Base-by-base conservation (phyloP, 805 yeast species). In the Kodamaea sagamina region DNA sequence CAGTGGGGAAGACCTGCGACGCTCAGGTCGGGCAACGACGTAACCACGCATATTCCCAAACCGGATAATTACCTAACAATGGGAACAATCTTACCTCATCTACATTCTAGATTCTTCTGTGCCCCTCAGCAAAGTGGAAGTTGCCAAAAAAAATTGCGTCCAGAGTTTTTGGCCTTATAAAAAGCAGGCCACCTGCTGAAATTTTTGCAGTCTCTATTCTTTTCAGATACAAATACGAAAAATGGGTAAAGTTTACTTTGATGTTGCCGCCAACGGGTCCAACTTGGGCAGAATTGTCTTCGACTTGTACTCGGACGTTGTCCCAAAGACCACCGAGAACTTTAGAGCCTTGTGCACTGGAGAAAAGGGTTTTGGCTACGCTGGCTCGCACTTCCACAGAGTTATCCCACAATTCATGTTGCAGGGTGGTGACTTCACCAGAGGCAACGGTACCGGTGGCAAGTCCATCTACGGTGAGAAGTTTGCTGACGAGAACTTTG, bases 301-400 rank as follows among this genome's bases (percentile, higher is more conserved):
- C 85, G 75, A 89, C 70, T 81, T 89, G 65, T 89, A 83, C 82
- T 81, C 85, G 76, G 90, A 86, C 63, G 86, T 84, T 58, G 93
- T 86, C 55, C 97, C 97, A 73, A 90, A 89, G 81, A 90, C 97
- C 51, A 84, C 95, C 54, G 95, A 86, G 73, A 90, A 90, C 79
- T 90, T 90, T 86, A 84, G 96, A 73, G 96, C 95, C 50, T 78
- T 90, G 62, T 77, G 85, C 68, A 89, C 83, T 47, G 79, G 74
- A 41, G 71, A 65, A 52, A 68, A 70, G 59, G 72, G 71, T 12
- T 71, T 67, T 51, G 75, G 75, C 24, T 71, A 70, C 62, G 68
- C 67, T 47, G 64, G 62, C 40, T 68, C 74, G 26, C 59, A 67
- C 47, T 71, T 71, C 73, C 76, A 71, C 63, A 63, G 76, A 61